Base-by-base conservation (phyloP, 352 stramenopile genomes). In the Sclerospora graminicola region DNA sequence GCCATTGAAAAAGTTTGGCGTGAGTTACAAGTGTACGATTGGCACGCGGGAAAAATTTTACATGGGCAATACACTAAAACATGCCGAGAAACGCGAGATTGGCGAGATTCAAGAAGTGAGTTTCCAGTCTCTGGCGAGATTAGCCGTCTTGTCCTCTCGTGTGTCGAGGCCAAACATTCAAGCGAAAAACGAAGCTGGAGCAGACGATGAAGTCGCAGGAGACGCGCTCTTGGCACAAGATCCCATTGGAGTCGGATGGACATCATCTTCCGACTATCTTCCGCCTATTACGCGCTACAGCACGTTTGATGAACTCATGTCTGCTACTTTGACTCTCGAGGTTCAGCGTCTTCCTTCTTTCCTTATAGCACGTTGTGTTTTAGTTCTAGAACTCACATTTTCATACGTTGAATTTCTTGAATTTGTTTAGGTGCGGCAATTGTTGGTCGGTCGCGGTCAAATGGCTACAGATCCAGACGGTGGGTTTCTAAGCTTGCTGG, bases 291-390 rank as follows among this genome's bases (percentile, higher is more conserved):
- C 78, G 15, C 75, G 82, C 0, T 90, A 92, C 59, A 89, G 78
- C 46, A 94, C 82, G 21, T 94, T 94, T 29, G 82, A 94, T 64
- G 82, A 94, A 58, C 66, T 91, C 40, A 94, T 94, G 78, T 92
- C 80, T 8, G 82, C 82, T 9, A 94, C 82, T 10, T 44, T 94
- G 31, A 94, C 82, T 11, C 58, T 94, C 7, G 82, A 94, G 64
- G 75, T 83, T n/a, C n/a, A n/a, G n/a, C n/a, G n/a, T n/a, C n/a
- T n/a, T n/a, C n/a, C n/a, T n/a, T n/a, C n/a, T n/a, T n/a, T n/a
- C n/a, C n/a, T n/a, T n/a, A n/a, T n/a, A n/a, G n/a, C n/a, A n/a
- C n/a, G n/a, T n/a, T n/a, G n/a, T n/a, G n/a, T n/a, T n/a, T n/a
- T n/a, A n/a, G n/a, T n/a, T n/a, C n/a, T n/a, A n/a, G n/a, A n/a